Percentiles rank a stretch among this genome's conserved stretches.
phyloP scores from a whole-genome alignment of 306 rosid genomes.

The Acacia confusa region DNA sequence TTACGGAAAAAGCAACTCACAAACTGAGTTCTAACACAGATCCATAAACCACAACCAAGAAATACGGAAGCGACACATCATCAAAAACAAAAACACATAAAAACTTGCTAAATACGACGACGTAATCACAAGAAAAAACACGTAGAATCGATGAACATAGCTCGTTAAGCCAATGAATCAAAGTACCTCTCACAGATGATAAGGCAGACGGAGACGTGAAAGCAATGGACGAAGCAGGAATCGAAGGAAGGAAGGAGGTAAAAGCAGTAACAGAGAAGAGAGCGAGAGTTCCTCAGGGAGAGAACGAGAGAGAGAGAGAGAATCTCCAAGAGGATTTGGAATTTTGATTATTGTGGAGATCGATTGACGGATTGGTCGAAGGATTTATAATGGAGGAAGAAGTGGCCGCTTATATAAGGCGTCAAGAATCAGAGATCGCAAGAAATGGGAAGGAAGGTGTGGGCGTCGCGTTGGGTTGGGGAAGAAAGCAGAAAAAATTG shows the following conservation, averaged over 20 bases:
- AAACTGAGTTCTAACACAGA: constrained; percentile 35
- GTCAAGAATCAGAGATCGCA: constrained; percentile 46
- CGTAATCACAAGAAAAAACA: neutral
- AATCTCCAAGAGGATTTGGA: neutral
- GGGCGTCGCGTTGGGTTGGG: constrained; percentile 25
- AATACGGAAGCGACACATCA: constrained; percentile 6
- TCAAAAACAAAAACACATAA: neutral
- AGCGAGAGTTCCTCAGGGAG: neutral
- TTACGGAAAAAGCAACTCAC: constrained; percentile 16
- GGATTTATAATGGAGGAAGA: neutral
- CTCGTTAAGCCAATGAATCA: constrained; percentile 15
- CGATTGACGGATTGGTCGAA: neutral
- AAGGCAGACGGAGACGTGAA: constrained; percentile 4
- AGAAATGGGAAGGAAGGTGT: neutral
- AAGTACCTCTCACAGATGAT: constrained; percentile 22
- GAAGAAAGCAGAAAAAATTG: constrained; percentile 24
- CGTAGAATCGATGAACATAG: neutral
- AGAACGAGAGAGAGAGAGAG: constrained; percentile 16
- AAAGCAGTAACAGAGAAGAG: neutral
- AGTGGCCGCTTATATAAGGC: neutral
- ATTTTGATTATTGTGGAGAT: neutral
- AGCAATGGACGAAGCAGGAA: neutral
- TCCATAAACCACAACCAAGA: constrained; percentile 29
- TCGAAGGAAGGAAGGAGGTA: constrained; percentile 9
- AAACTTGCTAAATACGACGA: neutral